Base-by-base conservation (phyloP, 345 rosid genomes). In the Capsella bursapastoris region DNA sequence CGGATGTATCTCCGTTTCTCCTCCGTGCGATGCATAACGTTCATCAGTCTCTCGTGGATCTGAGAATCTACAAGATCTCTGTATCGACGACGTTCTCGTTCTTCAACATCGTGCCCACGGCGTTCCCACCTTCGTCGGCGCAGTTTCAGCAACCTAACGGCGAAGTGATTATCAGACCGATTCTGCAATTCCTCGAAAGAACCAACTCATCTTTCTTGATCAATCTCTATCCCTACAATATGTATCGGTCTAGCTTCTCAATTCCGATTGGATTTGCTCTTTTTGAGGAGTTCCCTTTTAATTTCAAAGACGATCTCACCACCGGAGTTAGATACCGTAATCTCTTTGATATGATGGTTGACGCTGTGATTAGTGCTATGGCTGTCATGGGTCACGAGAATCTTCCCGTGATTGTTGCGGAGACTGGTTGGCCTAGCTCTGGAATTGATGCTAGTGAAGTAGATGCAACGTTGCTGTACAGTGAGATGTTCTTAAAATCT, bases 391-490 rank as follows among this genome's bases (percentile, higher is more conserved):
- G 98, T 1, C 86, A 90, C 55, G 89, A 86, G 91, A 87, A 81
- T 56, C 70, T 88, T 6, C 98, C 92, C 0, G 52, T 94, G n/a
- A 16, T 94, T 0, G 95, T 94, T 59, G 88, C 96, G 6, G 95
- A 94, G 78, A 94, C 97, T 0, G 98, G 98, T 1, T 94, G 98
- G 97, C 97, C 98, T 32, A 86, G 91, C 80, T 82, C 90, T 0
- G 88, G 89, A 9, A 74, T 72, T 0, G 94, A 88, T 11, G 66
- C 65, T 0, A 52, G 76, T 7, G 98, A 94, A 80, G 83, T 85
- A 6, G 97, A 94, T 12, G 98, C 98, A 5, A 88, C 86, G 1
- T 75, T 73, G 67, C 56, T 60, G 12, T 88, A 85, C 16, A 91
- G 82, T 4, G 90, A 86, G 62, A 85, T 90, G 89, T 94, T 79